A percentile compares a stretch with the other conserved stretches of the same genome.
Conservation (phyloP, 225 moss, liverwort and hornwort genomes). For the Takakia lepidozioides region DNA sequence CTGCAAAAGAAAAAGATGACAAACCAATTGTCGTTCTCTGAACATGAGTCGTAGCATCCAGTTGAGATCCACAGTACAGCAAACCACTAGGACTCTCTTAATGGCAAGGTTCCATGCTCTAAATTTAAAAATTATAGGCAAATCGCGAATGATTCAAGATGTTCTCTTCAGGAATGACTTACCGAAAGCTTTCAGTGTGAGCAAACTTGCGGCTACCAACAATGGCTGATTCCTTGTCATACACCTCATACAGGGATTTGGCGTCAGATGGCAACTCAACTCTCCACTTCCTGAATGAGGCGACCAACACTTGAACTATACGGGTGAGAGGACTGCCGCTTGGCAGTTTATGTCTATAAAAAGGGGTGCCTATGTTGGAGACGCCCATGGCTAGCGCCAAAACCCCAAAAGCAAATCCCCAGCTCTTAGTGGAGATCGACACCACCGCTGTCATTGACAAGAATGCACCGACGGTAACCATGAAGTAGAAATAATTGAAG, state of each 20-base stretch:
- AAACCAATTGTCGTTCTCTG: too few species aligned
- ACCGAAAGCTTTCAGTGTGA: too few species aligned
- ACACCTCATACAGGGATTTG: conserved; percentile 10
- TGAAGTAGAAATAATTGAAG: conserved; percentile 58
- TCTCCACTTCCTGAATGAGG: conserved; percentile 12
- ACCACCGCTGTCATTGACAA: conserved; percentile 22
- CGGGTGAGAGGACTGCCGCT: conserved; percentile 22
- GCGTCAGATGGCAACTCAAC: conserved; percentile 1
- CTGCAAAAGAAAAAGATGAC: too few species aligned
- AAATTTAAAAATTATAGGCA: too few species aligned
- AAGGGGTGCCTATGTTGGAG: conserved; percentile 10
- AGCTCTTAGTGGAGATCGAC: conserved; percentile 28
- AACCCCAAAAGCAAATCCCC: conserved; percentile 36
- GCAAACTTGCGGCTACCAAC: conserved; percentile 10
- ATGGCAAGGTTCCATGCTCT: too few species aligned
- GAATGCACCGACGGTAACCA: conserved; percentile 19
- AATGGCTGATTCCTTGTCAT: conserved; percentile 15
- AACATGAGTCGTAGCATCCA: too few species aligned
- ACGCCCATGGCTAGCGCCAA: conserved; percentile 18
- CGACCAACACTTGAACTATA: conserved; percentile 10
- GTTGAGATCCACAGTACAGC: too few species aligned
- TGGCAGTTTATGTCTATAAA: conserved; percentile 17
- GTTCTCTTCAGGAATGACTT: too few species aligned
- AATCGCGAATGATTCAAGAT: too few species aligned
- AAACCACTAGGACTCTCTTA: too few species aligned